phyloP scores from a whole-genome alignment of 305 asterid genomes.

The Nicotiana rustica region DNA sequence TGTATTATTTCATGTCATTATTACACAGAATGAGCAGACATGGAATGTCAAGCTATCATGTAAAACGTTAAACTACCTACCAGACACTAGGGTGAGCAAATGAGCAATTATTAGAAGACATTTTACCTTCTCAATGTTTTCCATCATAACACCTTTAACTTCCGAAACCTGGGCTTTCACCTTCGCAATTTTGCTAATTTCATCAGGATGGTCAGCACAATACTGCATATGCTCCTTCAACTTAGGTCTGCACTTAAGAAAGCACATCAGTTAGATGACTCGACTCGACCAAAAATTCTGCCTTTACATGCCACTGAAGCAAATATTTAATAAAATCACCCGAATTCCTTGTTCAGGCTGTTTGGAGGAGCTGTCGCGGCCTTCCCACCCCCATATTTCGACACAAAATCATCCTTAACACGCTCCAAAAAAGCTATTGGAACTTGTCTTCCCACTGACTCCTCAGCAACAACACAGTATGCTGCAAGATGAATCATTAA shows the following conservation, averaged over 20 bases:
- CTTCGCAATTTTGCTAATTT: slow-evolving; percentile 76
- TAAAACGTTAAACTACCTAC: not conserved
- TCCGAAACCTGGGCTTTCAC: slow-evolving; percentile 91
- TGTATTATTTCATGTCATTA: slow-evolving; percentile 9
- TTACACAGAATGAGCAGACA: not conserved
- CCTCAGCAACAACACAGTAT: slow-evolving; percentile 83
- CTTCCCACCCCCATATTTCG: slow-evolving; percentile 73
- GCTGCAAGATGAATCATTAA: slow-evolving; percentile 49
- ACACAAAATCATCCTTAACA: slow-evolving; percentile 71
- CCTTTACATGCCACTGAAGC: not conserved
- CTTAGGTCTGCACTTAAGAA: slow-evolving; percentile 58
- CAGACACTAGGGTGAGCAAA: not conserved
- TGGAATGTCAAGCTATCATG: not conserved
- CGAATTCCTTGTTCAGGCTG: slow-evolving; percentile 76
- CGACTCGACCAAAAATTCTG: slow-evolving; percentile 4
- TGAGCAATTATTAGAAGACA: not conserved
- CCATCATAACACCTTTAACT: slow-evolving; percentile 95
- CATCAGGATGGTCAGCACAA: slow-evolving; percentile 80
- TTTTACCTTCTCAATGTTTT: slow-evolving; percentile 82
- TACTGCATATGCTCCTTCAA: slow-evolving; percentile 83
- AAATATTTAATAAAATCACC: slow-evolving; percentile 45
- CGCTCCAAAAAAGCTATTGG: slow-evolving; percentile 84
- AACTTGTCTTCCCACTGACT: slow-evolving; percentile 76
- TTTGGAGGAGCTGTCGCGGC: slow-evolving; percentile 73
- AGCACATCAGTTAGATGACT: slow-evolving; percentile 27